phyloP scores from a whole-genome alignment of 2,329 filamentous ascomycete genomes.

The Aspergillus puulaauensis region DNA sequence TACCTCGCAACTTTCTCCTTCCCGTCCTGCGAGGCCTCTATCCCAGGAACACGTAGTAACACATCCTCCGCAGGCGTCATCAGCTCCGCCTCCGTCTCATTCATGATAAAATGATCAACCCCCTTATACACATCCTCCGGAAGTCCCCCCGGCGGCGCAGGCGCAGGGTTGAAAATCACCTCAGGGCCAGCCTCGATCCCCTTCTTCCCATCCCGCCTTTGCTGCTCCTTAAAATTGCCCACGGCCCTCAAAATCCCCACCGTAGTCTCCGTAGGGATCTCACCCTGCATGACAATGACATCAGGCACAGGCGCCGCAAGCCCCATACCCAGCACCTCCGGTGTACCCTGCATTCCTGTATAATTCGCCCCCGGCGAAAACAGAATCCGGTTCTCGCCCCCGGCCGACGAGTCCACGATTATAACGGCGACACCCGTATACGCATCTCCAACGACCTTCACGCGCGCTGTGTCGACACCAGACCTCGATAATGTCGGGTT shows the following conservation, averaged over 20 bases:
- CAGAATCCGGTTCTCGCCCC: conserved; percentile 73
- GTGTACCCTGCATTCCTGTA: conserved; percentile 40
- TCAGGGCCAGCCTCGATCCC: conserved; percentile 48
- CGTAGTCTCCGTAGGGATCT: conserved; percentile 68
- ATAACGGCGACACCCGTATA: conserved; percentile 74
- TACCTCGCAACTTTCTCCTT: conserved; percentile 56
- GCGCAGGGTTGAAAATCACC: conserved; percentile 84
- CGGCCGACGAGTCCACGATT: conserved; percentile 69
- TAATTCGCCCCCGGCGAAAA: conserved; percentile 71
- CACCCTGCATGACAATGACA: conserved; percentile 74
- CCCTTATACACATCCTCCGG: conserved; percentile 65
- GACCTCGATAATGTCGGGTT: conserved; percentile 57
- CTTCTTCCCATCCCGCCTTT: conserved; percentile 39
- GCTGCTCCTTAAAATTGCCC: conserved; percentile 39
- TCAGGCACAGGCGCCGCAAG: conserved; percentile 51
- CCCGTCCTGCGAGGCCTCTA: conserved; percentile 41
- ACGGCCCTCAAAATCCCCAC: conserved; percentile 56
- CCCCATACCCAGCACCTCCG: conserved; percentile 39
- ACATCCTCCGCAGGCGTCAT: conserved; percentile 56
- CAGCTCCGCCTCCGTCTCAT: conserved; percentile 83
- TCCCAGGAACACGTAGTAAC: conserved; percentile 27
- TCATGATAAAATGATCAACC: conserved; percentile 79
- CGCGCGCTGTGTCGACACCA: conserved; percentile 61
- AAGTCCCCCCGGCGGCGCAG: conserved; percentile 71
- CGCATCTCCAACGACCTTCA: conserved; percentile 47